Evolutionary conservation across 2,329 filamentous ascomycete species (phyloP), one percentile per base, ranked within the genome.

Genomic region (Claviceps spartinae): DNA sequence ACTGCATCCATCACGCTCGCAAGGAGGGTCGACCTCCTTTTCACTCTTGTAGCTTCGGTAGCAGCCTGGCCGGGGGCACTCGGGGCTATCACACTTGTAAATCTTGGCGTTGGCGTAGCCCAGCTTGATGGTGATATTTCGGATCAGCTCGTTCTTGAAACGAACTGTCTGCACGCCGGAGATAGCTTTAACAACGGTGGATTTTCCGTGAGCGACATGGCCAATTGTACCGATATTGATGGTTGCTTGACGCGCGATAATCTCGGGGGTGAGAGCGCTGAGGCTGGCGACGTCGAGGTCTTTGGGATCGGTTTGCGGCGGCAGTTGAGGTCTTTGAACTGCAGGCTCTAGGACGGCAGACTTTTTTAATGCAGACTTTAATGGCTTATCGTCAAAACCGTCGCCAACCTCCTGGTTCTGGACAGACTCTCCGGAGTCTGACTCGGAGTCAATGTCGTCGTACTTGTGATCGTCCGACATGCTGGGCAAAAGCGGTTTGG

Each of bases 101-200:
- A 98, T 90, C 74, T 98, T 97, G 63, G 93, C 93, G 71, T 98
- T 98, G 69, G 93, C 93, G 70, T 98, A 98, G 68, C 93, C 93
- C 63, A 98, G 81, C 82, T 98, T 98, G 78, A 98, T 98, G 64
- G 93, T 98, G 66, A 98, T 98, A 72, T 98, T 98, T 66, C 93
- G 81, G 74, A 97, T 94, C 73, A 96, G 75, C 74, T 98, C 93
- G 76, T 97, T 98, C 85, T 98, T 98, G 79, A 98, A 98, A 61
- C 93, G 83, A 66, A 98, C 93, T 18, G 93, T 98, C 79, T 98
- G 93, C 58, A 98, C 93, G 57, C 93, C 93, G 1, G 93, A 97
- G 63, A 98, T 97, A 63, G 93, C 93, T 79, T 98, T 98, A 63
- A 98, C 93, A 49, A 98, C 93, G 22, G 93, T 98, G 56, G 88